Base-by-base conservation (phyloP, 169 alveolate genomes). In the Plasmodium sp. region DNA sequence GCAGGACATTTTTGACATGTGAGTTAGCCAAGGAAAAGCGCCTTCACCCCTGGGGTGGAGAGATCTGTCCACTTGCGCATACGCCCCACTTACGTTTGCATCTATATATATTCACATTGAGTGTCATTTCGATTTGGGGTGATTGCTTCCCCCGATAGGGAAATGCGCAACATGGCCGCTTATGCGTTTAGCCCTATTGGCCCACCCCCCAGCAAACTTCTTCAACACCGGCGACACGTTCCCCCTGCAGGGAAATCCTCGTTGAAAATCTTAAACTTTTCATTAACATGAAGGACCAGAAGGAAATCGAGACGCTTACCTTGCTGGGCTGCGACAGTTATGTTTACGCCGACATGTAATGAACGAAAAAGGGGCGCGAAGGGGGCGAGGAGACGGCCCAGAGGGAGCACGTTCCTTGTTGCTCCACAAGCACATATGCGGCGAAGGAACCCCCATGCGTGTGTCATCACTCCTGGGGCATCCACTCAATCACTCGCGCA, bases 1-100 rank as follows among this genome's bases (percentile, higher is more conserved):
- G n/a, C 95, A 92, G 58, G 92, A 92, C 56, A 81, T 92, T 81
- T 92, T 81, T 82, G 95, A 92, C 67, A 92, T 92, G 95, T 90
- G 39, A 67, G 77, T 31, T 72, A 84, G 72, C 27, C 51, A 14
- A 72, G 18, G 22, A 41, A 36, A 79, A 41, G 16, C 16, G 14
- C 36, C 36, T 81, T 39, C 10, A 48, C 12, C 39, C 10, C 14
- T 18, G 22, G 5, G 43, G 43, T 27, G 27, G 77, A 36, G 45
- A 7, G 58, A 84, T 84, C 74, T 72, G 54, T 72, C 16, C 58
- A 71, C 39, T 12, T 7, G 36, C 10, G 34, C 10, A 79, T 79
- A 10, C 12, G 3, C 43, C 41, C 43, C 14, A 81, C 5, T 5
- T 67, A 18, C 39, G 43, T 67, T 67, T 67, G 39, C 39, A 9